Evolutionary conservation across 2,329 filamentous ascomycete species (phyloP), one percentile per base, ranked within the genome.

Genomic region (Hirsutella rhossiliensis): DNA sequence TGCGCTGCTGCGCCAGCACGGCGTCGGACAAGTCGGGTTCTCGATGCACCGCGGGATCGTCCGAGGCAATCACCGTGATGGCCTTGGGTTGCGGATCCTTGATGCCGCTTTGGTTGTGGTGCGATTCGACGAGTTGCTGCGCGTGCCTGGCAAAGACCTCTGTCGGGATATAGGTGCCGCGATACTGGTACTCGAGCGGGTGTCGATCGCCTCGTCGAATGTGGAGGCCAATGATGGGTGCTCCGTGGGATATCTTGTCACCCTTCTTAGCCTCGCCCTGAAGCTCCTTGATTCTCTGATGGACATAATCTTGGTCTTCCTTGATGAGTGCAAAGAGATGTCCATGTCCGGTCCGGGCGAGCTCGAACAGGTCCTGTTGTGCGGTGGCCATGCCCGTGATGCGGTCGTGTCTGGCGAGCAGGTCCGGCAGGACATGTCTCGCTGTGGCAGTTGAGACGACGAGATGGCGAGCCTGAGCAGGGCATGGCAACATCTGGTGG

Each of bases 181-280:
- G 73, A 62, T 88, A 90, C 58, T 89, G 82, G 54, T 74, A 82
- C 59, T 90, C 85, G 45, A 79, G 70, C 0, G 87, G 87, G 52
- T 87, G 85, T 9, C 78, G 70, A 58, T 94, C 87, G 27, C 87
- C 87, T 44, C 81, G 83, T 12, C 87, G 83, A 46, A 94, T 75
- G 52, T 94, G 88, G 42, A 92, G 62, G 19, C 84, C 87, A 34
- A 94, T 67, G 19, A 67, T 51, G 20, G 62, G 61, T 5, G 56
- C 48, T 43, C 50, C 47, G 29, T 76, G 61, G 4, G 71, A 46
- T 5, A 44, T 50, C 32, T 63, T 63, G 23, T 67, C 65, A 15
- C 62, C 62, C 6, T 65, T 62, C 30, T 62, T 61, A 1, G 69
- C 66, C 52, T 67, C 69, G 37, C 54, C 57, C 47, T 69, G 69